These are phyloP conservation scores for Neonectria ditissima DNA, from an alignment of 2,329 filamentous ascomycete species.

Conservation along the genomic window DNA sequence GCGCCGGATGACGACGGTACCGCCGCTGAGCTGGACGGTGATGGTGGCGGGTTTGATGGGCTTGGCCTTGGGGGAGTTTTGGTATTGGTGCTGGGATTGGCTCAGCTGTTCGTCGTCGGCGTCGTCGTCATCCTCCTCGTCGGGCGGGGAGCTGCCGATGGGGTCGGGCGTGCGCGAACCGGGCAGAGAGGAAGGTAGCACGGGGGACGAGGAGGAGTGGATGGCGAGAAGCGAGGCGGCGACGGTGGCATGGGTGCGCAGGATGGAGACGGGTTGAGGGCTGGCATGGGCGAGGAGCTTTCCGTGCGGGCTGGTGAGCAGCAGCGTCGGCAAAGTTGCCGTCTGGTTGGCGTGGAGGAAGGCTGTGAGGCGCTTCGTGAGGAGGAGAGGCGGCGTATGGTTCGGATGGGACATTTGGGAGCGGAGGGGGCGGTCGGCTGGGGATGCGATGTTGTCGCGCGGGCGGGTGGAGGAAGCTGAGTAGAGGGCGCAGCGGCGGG, in stretches of 20 bases:
- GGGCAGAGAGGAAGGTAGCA: constrained; percentile 57
- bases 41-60: constrained; percentile 57
- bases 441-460: neutral
- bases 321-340: constrained; percentile 67
- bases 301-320: constrained; percentile 70
- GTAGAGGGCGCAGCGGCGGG: neutral
- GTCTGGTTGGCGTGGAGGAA: constrained; percentile 71
- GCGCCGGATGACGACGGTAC: constrained; percentile 69
- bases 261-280: constrained; percentile 64
- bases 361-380: constrained; percentile 73
- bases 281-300: constrained; percentile 74
- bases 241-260: constrained; percentile 73
- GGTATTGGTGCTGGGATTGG: constrained; percentile 41
- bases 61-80: constrained; percentile 28
- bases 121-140: constrained; percentile 41
- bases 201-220: constrained; percentile 60
- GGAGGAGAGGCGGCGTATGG: constrained; percentile 68
- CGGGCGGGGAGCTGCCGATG: constrained; percentile 41
- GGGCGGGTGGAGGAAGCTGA: constrained; percentile 1
- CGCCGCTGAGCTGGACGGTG: constrained; percentile 69
- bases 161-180: constrained; percentile 48
- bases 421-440: constrained; percentile 1
- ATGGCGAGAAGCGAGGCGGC: constrained; percentile 71
- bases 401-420: constrained; percentile 50
- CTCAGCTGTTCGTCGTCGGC: constrained; percentile 42